These are phyloP conservation scores for Hypoxylon fragiforme DNA, from an alignment of 495 filamentous ascomycete genomes.

Conservation along the genomic window DNA sequence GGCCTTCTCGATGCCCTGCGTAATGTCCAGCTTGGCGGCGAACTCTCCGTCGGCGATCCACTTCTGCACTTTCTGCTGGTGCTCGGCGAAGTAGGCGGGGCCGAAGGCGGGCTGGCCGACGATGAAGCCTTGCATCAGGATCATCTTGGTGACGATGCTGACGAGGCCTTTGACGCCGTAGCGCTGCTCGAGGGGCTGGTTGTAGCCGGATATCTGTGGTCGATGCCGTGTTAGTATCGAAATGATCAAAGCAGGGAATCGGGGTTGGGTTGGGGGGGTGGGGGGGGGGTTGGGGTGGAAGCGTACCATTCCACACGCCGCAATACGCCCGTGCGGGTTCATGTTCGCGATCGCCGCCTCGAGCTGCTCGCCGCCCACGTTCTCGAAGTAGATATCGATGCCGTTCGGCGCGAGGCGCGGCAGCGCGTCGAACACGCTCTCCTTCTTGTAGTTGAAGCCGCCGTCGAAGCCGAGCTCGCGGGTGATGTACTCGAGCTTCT, in stretches of 20 bases:
- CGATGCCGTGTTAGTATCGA: conserved; percentile 13
- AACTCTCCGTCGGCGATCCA: conserved; percentile 86
- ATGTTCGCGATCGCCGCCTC: conserved; percentile 72
- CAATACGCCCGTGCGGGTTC: conserved; percentile 72
- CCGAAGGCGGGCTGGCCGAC: conserved; percentile 65
- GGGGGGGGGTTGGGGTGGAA: too few species aligned
- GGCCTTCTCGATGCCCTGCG: conserved; percentile 81
- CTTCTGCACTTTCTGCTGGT: conserved; percentile 77
- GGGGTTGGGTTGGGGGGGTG: too few species aligned
- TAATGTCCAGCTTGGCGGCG: conserved; percentile 70
- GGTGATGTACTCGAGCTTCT: conserved; percentile 67
- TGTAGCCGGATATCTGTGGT: conserved; percentile 76
- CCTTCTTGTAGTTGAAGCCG: conserved; percentile 71
- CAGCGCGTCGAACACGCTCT: conserved; percentile 70
- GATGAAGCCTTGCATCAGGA: conserved; percentile 75
- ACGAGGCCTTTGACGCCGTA: conserved; percentile 74
- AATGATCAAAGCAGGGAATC: too few species aligned
- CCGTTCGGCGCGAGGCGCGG: conserved; percentile 76
- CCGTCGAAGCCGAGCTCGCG: conserved; percentile 70
- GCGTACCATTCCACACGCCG: conserved; percentile 57
- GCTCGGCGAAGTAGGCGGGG: conserved; percentile 69
- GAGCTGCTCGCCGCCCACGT: conserved; percentile 87
- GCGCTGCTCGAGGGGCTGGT: conserved; percentile 55
- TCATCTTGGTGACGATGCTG: conserved; percentile 48
- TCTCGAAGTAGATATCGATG: conserved; percentile 95